Conservation (phyloP, 139 green algal genomes). For the Marvania coccoides region DNA sequence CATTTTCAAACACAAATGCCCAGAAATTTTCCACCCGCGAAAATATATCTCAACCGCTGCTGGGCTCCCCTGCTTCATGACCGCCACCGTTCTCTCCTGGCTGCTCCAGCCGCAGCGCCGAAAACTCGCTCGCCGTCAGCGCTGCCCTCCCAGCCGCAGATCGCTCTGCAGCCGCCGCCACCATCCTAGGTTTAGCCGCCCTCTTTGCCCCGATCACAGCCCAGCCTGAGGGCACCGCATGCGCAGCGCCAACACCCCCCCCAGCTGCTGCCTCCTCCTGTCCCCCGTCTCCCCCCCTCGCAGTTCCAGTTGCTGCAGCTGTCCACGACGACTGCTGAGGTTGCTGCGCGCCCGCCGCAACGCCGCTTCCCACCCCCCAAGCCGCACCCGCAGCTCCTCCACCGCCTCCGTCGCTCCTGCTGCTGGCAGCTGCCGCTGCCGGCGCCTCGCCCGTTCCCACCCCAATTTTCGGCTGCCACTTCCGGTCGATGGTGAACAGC, state of each 20-base stretch:
- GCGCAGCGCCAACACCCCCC: background rate
- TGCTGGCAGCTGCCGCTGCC: background rate
- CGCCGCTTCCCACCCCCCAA: no score
- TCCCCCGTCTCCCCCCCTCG: background rate
- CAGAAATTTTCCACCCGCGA: no score
- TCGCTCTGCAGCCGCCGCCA: background rate
- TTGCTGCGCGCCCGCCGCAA: no score
- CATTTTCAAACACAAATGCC: no score
- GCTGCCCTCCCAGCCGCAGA: no score
- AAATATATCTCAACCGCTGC: no score
- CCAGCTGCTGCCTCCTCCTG: background rate
- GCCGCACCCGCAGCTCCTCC: background rate
- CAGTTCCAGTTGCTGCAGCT: background rate
- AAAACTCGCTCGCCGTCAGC: no score
- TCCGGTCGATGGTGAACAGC: constrained; percentile 32
- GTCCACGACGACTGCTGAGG: background rate
- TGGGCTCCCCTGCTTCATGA: no score
- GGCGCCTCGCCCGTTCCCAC: background rate
- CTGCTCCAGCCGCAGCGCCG: no score
- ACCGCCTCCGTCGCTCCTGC: background rate
- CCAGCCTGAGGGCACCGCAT: background rate
- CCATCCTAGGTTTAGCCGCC: background rate
- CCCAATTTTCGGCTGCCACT: background rate
- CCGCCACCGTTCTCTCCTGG: no score
- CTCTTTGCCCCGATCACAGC: background rate